Conservation (phyloP, 352 stramenopile species). For the Pythium periplocum region DNA sequence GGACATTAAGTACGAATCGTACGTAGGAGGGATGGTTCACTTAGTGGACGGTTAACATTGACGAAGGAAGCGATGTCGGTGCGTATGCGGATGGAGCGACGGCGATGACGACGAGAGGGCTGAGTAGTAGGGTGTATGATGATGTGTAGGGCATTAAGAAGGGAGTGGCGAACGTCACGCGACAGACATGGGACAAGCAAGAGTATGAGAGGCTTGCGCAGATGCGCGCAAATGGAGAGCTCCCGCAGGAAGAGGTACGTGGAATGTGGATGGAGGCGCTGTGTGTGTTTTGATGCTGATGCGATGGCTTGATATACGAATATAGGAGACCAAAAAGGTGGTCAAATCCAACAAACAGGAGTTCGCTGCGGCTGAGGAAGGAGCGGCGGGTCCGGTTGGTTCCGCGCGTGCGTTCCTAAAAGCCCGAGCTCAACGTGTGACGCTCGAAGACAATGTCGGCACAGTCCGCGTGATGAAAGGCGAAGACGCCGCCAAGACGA, state of each 20-base stretch:
- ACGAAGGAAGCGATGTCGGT: neutral
- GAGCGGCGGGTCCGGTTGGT: conserved; percentile 48
- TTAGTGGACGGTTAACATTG: neutral
- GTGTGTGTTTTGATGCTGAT: neutral
- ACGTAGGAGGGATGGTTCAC: neutral
- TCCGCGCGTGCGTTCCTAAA: conserved; percentile 77
- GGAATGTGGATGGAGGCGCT: neutral
- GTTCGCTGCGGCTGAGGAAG: conserved; percentile 67
- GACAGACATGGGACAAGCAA: conserved; percentile 77
- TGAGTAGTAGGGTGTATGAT: neutral
- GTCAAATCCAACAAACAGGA: conserved; percentile 71
- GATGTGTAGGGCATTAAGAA: conserved; percentile 42
- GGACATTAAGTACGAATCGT: neutral
- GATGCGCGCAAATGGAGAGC: conserved; percentile 61
- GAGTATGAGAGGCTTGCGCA: conserved; percentile 77
- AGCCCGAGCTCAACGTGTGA: conserved; percentile 67
- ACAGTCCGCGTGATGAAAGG: conserved; percentile 85
- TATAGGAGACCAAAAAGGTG: conserved; percentile 52
- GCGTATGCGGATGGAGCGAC: neutral
- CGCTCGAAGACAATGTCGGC: conserved; percentile 79
- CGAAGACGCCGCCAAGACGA: conserved; percentile 68
- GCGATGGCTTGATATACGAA: neutral
- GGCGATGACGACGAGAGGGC: neutral
- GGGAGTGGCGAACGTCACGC: conserved; percentile 76
- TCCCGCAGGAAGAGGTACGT: conserved; percentile 40